Base-by-base conservation (phyloP, 192 early-diverging fungal genomes). In the Podila clonocystis region DNA sequence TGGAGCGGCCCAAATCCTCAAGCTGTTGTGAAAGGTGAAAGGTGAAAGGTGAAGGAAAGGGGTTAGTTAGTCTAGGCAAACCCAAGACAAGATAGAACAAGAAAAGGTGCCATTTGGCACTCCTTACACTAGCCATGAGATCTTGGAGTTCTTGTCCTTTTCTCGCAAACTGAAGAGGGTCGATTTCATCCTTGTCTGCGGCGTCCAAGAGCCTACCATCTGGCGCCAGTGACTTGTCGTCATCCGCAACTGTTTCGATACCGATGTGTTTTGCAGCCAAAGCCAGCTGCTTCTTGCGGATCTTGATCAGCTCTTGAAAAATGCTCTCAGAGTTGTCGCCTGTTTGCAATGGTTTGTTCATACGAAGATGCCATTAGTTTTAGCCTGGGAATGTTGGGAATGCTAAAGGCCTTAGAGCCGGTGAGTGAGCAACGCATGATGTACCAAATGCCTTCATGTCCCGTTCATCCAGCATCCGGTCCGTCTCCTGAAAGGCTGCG, bases 291-390 rank as follows among this genome's bases (percentile, higher is more conserved):
- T 80, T 80, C 24, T 73, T 69, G 30, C 77, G 66, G 67, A 80
- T 80, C 45, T 73, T 80, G 34, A 65, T 73, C 20, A 80, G 62
- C 20, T 80, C 77, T 55, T 80, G 77, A 11, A 80, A 80, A 31
- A 80, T 80, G n/a, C 77, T 73, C 26, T 80, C 77, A 2, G 77
- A 73, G 59, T 80, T 80, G 45, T 80, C 77, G 45, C 77, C 77
- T 80, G 31, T 34, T n/a, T 60, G 26, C 4, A 17, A 49, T 15
- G 0, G 24, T 2, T 17, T 30, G 8, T 22, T n/a, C n/a, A n/a
- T 12, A 22, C 12, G 8, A 13, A 22, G 13, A 58, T 5, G 52
- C 0, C 22, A 20, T 55, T 12, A 29, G 67, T 20, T 33, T 36
- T 36, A 36, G 34, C 0, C 3, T 22, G 13, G 1, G 31, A 38